Conservation (phyloP, 2,329 filamentous ascomycete species). For the Septoria linicola region DNA sequence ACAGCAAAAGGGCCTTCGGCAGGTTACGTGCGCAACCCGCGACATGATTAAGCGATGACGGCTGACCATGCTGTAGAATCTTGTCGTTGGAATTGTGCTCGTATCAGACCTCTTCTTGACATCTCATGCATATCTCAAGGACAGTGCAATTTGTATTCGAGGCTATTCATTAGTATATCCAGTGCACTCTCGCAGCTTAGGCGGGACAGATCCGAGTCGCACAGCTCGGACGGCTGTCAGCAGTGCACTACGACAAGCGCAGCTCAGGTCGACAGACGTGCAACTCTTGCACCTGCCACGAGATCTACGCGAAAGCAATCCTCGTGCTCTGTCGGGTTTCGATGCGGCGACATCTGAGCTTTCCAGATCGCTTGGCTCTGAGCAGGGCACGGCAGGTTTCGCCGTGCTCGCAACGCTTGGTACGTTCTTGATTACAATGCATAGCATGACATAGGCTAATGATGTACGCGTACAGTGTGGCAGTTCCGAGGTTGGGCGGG, state of each 20-base stretch:
- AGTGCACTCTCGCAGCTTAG: slow-evolving; percentile 16
- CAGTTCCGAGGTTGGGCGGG: slow-evolving; percentile 30
- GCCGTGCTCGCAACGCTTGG: slow-evolving; percentile 24
- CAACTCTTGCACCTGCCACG: slow-evolving; percentile 22
- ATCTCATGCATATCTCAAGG: slow-evolving; percentile 32
- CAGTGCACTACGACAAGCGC: slow-evolving; percentile 21
- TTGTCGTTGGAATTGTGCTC: slow-evolving; percentile 26
- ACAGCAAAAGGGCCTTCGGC: background rate
- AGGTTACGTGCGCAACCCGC: background rate
- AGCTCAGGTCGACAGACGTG: slow-evolving; percentile 21
- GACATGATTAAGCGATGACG: too few species aligned
- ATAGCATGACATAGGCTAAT: background rate
- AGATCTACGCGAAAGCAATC: slow-evolving; percentile 10
- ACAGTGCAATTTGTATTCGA: slow-evolving; percentile 25
- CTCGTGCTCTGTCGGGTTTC: slow-evolving; percentile 7
- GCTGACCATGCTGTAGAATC: slow-evolving; percentile 17
- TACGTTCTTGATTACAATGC: slow-evolving; percentile 5
- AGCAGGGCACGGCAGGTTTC: slow-evolving; percentile 18
- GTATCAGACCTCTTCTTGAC: slow-evolving; percentile 30
- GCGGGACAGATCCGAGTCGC: slow-evolving; percentile 11
- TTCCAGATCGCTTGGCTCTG: background rate
- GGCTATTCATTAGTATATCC: slow-evolving; percentile 18
- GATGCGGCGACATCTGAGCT: slow-evolving; percentile 9
- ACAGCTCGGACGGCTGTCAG: slow-evolving; percentile 18
- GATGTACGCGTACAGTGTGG: slow-evolving; percentile 21